A percentile compares a stretch with the other conserved stretches of the same genome.
Conservation (phyloP, 1,139 yeast genomes). For the Zygotorulaspora mrakii region DNA sequence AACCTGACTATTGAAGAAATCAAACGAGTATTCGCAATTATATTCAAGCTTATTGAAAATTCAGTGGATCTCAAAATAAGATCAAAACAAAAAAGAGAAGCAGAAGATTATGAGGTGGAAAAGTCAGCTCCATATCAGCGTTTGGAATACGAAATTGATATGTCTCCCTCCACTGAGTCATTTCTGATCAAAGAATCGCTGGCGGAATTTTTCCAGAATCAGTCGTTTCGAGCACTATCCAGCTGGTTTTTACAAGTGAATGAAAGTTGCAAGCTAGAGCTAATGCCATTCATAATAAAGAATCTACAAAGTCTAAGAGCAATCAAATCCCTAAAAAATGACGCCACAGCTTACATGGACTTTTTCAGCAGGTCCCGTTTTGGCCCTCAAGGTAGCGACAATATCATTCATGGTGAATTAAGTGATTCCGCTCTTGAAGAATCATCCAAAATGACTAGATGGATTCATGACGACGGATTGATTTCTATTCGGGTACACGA, state of each 20-base stretch:
- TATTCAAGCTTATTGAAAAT: slow-evolving; percentile 73
- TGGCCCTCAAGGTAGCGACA: slow-evolving; percentile 5
- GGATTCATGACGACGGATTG: slow-evolving; percentile 11
- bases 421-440: slow-evolving; percentile 1
- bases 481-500: slow-evolving; percentile 14
- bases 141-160: slow-evolving; percentile 43
- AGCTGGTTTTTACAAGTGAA: slow-evolving; percentile 70
- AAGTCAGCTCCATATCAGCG: slow-evolving; percentile 28
- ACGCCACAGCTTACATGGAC: slow-evolving; percentile 63
- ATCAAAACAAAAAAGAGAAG: slow-evolving; percentile 19
- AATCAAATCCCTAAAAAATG: slow-evolving; percentile 45
- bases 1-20: slow-evolving; percentile 75
- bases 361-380: slow-evolving; percentile 59
- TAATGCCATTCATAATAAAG: slow-evolving; percentile 61
- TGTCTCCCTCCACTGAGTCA: slow-evolving; percentile 49
- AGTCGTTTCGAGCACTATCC: slow-evolving; percentile 67
- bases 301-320: slow-evolving; percentile 46
- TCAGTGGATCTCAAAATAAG: slow-evolving; percentile 47
- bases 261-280: slow-evolving; percentile 52
- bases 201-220: slow-evolving; percentile 56
- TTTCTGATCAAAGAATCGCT: slow-evolving; percentile 46
- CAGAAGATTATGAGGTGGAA: slow-evolving; percentile 25
- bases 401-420: not conserved
- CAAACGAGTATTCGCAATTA: slow-evolving; percentile 76
- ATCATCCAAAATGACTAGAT: slow-evolving; percentile 5